A percentile compares a stretch with the other conserved stretches of the same genome.
Conservation (phyloP, 768 basidiomycete species). For the Russula abietina region DNA sequence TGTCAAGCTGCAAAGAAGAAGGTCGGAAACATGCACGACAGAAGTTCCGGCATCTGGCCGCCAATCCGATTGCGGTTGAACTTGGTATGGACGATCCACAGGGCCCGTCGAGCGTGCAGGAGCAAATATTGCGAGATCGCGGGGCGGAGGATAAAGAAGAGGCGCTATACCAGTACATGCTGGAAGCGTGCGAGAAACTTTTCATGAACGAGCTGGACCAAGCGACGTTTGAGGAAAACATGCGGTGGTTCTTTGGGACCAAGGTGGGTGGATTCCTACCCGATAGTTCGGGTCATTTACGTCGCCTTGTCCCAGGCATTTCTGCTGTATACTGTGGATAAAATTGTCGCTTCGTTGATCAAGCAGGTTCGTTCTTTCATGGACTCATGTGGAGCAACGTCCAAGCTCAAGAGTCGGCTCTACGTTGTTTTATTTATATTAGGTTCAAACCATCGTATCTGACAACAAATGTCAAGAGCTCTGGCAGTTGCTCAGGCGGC, state of each 20-base stretch:
- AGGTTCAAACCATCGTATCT: slow-evolving; percentile 82
- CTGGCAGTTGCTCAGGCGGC: slow-evolving; percentile 64
- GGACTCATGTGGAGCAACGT: not conserved
- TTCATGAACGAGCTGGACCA: slow-evolving; percentile 93
- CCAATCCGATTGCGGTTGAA: slow-evolving; percentile 77
- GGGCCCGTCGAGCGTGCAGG: slow-evolving; percentile 61
- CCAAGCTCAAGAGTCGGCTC: slow-evolving; percentile 2
- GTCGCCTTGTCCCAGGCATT: slow-evolving; percentile 60
- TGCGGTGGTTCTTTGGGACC: slow-evolving; percentile 91
- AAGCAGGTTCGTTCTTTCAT: slow-evolving; percentile 63
- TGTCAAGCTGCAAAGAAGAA: slow-evolving; percentile 78
- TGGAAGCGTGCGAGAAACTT: slow-evolving; percentile 87
- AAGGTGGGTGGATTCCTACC: slow-evolving; percentile 43
- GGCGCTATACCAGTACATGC: slow-evolving; percentile 80
- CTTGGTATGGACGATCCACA: slow-evolving; percentile 83
- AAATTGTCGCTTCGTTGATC: slow-evolving; percentile 79
- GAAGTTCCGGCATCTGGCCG: slow-evolving; percentile 58
- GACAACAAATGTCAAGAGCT: slow-evolving; percentile 87
- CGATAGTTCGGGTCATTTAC: slow-evolving; percentile 15
- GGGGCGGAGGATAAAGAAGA: slow-evolving; percentile 44
- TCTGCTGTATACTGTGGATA: slow-evolving; percentile 89
- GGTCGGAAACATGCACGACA: slow-evolving; percentile 63
- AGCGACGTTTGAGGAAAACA: slow-evolving; percentile 88
- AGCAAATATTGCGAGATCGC: slow-evolving; percentile 55
- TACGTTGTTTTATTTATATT: slow-evolving; percentile 11